Conservation (phyloP, 352 stramenopile genomes). For the Vaucheria bursata region DNA sequence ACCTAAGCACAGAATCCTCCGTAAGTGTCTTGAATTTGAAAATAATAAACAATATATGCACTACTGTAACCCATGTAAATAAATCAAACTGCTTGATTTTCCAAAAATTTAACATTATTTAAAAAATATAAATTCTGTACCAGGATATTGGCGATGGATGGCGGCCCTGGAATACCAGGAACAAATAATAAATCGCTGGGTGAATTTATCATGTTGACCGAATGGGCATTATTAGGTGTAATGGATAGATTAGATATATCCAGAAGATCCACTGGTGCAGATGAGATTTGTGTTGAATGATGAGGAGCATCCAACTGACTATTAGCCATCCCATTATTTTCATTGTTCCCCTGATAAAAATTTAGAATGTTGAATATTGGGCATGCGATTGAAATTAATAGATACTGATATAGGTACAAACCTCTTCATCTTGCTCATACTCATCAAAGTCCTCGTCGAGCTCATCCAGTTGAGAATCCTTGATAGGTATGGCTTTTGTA, state of each 20-base stretch:
- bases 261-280: not conserved
- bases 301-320: not conserved
- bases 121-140: constrained; percentile 9
- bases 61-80: not conserved
- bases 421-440: constrained; percentile 49
- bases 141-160: not conserved
- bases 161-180: not conserved
- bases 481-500: constrained; percentile 54
- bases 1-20: constrained; percentile 81
- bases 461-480: constrained; percentile 53
- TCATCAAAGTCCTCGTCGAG: constrained; percentile 61
- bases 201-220: no score
- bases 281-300: not conserved
- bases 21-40: no score
- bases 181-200: not conserved
- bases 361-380: not conserved
- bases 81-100: not conserved
- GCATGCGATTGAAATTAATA: constrained; percentile 21
- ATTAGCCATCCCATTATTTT: not conserved
- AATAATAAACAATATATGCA: not conserved
- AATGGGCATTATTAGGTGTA: not conserved
- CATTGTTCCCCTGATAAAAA: not conserved
- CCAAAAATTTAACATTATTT: constrained; percentile 1
- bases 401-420: constrained; percentile 38
- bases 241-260: not conserved